These are phyloP conservation scores for Gynochthodes officinalis DNA, from an alignment of 257 asterid species.

Conservation along the genomic window DNA sequence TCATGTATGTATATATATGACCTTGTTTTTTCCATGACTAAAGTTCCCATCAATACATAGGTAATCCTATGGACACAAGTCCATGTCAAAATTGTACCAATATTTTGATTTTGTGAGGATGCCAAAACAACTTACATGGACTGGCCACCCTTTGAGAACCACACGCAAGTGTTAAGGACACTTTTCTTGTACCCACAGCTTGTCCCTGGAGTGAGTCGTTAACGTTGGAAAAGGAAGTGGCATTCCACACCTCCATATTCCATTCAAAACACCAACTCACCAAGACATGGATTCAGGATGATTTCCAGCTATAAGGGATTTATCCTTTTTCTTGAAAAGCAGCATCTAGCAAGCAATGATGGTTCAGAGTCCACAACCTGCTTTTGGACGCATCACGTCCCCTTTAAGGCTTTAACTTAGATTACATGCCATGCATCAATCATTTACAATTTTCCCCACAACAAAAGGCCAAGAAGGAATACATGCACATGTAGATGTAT, in stretches of 20 bases:
- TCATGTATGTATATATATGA: too few species aligned
- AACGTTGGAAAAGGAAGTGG: constrained; percentile 4
- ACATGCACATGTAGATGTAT: too few species aligned
- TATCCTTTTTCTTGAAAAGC: background rate
- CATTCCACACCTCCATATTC: background rate
- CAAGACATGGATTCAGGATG: background rate
- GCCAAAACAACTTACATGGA: background rate
- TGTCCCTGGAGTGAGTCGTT: background rate
- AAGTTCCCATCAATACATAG: background rate
- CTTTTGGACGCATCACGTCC: too few species aligned
- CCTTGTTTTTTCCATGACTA: background rate
- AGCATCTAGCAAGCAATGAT: too few species aligned
- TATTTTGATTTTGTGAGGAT: background rate
- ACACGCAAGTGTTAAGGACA: background rate
- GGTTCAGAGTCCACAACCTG: too few species aligned
- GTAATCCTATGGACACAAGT: background rate
- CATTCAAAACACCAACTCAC: background rate
- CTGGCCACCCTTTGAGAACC: background rate
- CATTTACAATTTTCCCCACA: too few species aligned
- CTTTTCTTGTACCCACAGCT: background rate
- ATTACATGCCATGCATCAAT: too few species aligned
- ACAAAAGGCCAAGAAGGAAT: too few species aligned
- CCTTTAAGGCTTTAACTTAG: too few species aligned
- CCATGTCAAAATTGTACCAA: background rate
- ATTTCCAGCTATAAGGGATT: background rate